Conservation (phyloP, 2,329 filamentous ascomycete genomes). For the Penicillium sp. region DNA sequence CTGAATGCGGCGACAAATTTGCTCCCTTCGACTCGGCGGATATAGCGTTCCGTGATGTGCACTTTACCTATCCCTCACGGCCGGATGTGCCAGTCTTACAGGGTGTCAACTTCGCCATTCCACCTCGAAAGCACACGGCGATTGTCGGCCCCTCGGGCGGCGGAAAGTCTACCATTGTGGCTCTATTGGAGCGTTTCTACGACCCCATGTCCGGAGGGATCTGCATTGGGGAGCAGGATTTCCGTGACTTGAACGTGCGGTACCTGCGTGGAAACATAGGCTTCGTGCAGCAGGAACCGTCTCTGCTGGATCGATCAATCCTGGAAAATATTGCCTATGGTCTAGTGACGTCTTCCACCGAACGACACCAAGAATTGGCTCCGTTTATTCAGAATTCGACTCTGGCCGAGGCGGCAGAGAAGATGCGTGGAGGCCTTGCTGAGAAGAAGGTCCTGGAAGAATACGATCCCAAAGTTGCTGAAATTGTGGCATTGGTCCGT, state of each 20-base stretch:
- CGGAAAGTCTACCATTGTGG: conserved; percentile 52
- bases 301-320: conserved; percentile 52
- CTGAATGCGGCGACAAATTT: conserved; percentile 25
- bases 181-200: conserved; percentile 39
- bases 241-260: conserved; percentile 35
- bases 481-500: conserved; percentile 16
- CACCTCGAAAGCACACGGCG: conserved; percentile 39
- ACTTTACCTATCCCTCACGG: conserved; percentile 39
- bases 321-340: conserved; percentile 56
- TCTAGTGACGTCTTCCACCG: conserved; percentile 38
- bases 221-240: conserved; percentile 28
- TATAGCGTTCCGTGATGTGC: conserved; percentile 34
- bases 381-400: conserved; percentile 26
- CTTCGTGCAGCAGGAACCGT: conserved; percentile 53
- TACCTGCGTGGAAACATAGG: conserved; percentile 36
- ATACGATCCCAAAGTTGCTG: conserved; percentile 22
- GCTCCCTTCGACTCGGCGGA: conserved; percentile 21
- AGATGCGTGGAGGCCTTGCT: conserved; percentile 24
- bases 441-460: conserved; percentile 24
- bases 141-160: conserved; percentile 53
- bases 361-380: conserved; percentile 25
- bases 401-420: conserved; percentile 26
- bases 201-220: conserved; percentile 34
- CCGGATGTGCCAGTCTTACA: conserved; percentile 37
- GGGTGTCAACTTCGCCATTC: conserved; percentile 32